Base-by-base conservation (phyloP, 1,284 basidiomycete species). In the Cryptococcus sp. region DNA sequence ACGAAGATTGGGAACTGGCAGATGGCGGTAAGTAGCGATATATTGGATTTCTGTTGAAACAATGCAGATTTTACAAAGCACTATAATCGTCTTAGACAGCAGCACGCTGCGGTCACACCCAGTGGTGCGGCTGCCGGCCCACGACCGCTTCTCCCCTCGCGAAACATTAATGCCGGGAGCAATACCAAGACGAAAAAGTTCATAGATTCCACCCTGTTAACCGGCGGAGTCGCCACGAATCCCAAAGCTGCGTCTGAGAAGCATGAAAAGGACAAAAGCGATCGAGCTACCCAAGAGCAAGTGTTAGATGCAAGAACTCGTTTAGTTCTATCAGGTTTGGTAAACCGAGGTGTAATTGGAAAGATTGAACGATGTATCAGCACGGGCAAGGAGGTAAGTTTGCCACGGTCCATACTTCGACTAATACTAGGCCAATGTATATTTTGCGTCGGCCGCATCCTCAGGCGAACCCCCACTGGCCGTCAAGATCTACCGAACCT, bases 401-500 rank as follows among this genome's bases (percentile, higher is more conserved):
- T 32, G 4, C 5, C n/a, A 23, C 7, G 33, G 14, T 23, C 13
- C 43, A n/a, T 34, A 36, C 8, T 13, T 31, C 5, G 45, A 33
- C 56, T 62, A 52, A 64, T 49, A 11, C 44, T 60, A 93, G 90
- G 92, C 92, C 2, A 96, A 95, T 64, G 92, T 96, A 6, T 96
- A 96, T 70, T 90, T 93, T 71, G 90, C 90, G 0, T 72, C 86
- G 44, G 84, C 86, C 0, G 83, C 86, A 0, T 81, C 83, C 8
- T 76, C 78, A 14, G 75, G 76, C 14, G 88, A 66, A 5, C 48
- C 67, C 8, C 52, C 89, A 87, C 72, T 94, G 36, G 93, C 95
- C 0, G 82, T 98, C 60, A 99, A 98, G 77, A 95, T 99, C 64
- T 99, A 95, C 81, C 96, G 98, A 74, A 99, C 96, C 0, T 95